phyloP scores from a whole-genome alignment of 352 stramenopile genomes.

The Phytophthora tentaculata region DNA sequence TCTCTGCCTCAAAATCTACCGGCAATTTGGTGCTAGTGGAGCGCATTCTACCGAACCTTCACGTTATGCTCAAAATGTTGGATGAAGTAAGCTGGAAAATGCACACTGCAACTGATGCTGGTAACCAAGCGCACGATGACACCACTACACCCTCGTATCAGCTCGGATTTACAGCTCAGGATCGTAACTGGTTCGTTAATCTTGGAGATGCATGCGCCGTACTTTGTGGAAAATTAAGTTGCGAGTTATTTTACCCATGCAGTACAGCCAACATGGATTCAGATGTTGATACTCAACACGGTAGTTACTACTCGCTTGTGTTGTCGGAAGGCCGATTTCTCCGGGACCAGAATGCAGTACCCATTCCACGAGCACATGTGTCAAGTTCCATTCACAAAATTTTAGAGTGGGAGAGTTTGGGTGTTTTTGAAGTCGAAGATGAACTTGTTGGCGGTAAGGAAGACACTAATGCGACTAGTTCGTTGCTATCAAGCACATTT shows the following conservation, averaged over 20 bases:
- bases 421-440: constrained; percentile 65
- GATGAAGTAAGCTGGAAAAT: constrained; percentile 74
- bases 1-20: background rate
- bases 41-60: constrained; percentile 43
- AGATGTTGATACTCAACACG: background rate
- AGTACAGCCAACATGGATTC: background rate
- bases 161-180: background rate
- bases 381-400: constrained; percentile 35
- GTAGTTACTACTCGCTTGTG: constrained; percentile 12
- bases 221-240: constrained; percentile 55
- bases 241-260: constrained; percentile 31
- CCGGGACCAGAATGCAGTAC: too few relatives aligned
- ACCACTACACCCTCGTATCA: background rate
- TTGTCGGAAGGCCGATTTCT: constrained; percentile 26
- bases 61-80: constrained; percentile 61
- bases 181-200: constrained; percentile 54
- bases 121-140: constrained; percentile 43
- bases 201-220: constrained; percentile 51
- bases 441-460: constrained; percentile 37
- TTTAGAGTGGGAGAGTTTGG: constrained; percentile 46
- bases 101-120: constrained; percentile 25
- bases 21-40: constrained; percentile 39
- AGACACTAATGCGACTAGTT: background rate
- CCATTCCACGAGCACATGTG: background rate
- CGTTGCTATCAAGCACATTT: background rate